Base-by-base conservation (phyloP, 768 basidiomycete species). In the Psilocybe subaeruginosa region DNA sequence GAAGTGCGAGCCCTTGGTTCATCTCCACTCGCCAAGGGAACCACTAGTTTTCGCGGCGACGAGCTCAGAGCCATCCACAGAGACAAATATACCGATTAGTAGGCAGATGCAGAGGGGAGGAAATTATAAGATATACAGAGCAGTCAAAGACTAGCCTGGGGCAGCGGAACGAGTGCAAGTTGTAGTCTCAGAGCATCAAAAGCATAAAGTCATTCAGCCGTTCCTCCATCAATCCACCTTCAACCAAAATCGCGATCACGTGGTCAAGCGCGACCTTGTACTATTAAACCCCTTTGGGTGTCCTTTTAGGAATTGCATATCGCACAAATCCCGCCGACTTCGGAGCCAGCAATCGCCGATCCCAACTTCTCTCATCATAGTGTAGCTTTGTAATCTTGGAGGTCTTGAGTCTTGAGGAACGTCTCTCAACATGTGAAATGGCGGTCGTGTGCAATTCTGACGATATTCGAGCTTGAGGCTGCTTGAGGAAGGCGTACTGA, bases 41-140 rank as follows among this genome's bases (percentile, higher is more conserved):
- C 64, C 8, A 92, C 80, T 5, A 82, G 77, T 76, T 93, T 93
- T 60, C 91, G 81, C 46, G 91, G 91, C 37, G 91, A 90, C 27
- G 80, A 77, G 69, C 77, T 87, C 55, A 90, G 76, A 51, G 88
- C 84, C 90, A 91, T 91, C 46, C 52, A 57, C 45, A 55, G 58
- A 49, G 52, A 54, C 49, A 50, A 60, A 52, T 50, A n/a, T 43
- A 16, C 45, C 19, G 48, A 46, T 19, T 31, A 39, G 33, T n/a
- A 55, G 50, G 55, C 43, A 58, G 43, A 51, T 59, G n/a, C 60
- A 49, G 53, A 56, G 58, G 60, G 60, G 58, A 49, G 56, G 59
- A 52, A 53, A 51, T 49, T 30, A 48, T 52, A 60, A 57, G 54
- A 57, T 60, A 61, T 47, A 60, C 45, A 58, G 52, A 61, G 66